Conservation (phyloP, 2,329 filamentous ascomycete genomes). For the Myriosclerotinia scirpicola region DNA sequence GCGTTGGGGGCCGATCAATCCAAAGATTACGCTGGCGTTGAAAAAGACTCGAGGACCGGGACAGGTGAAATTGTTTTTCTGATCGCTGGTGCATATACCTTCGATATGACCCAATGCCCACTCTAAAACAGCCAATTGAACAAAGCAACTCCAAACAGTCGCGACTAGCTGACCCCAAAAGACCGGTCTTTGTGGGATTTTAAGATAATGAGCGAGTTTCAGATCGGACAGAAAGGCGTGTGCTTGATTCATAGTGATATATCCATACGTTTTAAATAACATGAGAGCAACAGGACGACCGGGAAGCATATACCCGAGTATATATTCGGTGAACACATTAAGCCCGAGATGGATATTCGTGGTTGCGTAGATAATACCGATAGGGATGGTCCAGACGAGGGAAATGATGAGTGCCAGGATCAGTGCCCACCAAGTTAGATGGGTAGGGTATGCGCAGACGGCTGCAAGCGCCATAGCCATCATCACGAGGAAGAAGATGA, state of each 20-base stretch:
- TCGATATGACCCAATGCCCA: conserved; percentile 60
- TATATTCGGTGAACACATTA: conserved; percentile 72
- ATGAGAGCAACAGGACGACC: conserved; percentile 71
- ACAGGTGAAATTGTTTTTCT: conserved; percentile 50
- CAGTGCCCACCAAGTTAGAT: conserved; percentile 34
- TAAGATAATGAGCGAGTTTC: conserved; percentile 56
- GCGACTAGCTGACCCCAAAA: conserved; percentile 66
- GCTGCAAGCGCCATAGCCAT: conserved; percentile 43
- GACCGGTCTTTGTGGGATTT: conserved; percentile 62
- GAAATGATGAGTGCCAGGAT: conserved; percentile 37
- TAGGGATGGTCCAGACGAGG: conserved; percentile 51
- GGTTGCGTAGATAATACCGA: conserved; percentile 68
- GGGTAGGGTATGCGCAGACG: conserved; percentile 25
- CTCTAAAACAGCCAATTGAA: conserved; percentile 65
- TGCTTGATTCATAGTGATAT: conserved; percentile 26
- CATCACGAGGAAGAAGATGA: conserved; percentile 47
- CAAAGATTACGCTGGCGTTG: conserved; percentile 74
- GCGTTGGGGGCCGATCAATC: conserved; percentile 66
- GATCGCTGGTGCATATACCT: conserved; percentile 56
- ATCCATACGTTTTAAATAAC: conserved; percentile 58
- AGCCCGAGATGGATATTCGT: conserved; percentile 70
- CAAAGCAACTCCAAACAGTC: conserved; percentile 64
- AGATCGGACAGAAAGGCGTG: conserved; percentile 39
- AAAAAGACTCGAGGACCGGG: conserved; percentile 48
- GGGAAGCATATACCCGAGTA: conserved; percentile 72